Evolutionary conservation across 2,329 filamentous ascomycete species (phyloP), one percentile per base, ranked within the genome.

Genomic region (Cladophialophora exuberans): DNA sequence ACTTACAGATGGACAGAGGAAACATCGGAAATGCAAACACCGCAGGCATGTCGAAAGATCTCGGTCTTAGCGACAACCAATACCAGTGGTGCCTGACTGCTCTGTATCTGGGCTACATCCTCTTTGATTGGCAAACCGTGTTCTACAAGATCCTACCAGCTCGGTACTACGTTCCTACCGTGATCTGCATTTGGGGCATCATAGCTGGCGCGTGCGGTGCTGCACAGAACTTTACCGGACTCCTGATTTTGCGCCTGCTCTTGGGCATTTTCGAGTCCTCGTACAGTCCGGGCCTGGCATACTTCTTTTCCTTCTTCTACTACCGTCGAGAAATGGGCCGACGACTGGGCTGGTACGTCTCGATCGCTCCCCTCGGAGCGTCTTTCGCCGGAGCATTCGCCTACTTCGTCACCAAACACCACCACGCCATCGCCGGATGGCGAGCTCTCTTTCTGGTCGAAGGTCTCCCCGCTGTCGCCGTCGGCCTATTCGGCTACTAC

Each of bases 391-490:
- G 85, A 2, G 84, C 83, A 3, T 73, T 87, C 4, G 84, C 84
- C 1, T 86, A 83, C 54, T 83, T 79, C 3, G 86, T 88, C 65
- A 83, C 83, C 9, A 80, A 81, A 22, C 82, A 84, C 10, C 75
- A 80, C 62, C 74, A 77, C 2, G 87, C 87, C 13, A 85, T 96
- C 44, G 87, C 89, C 0, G 84, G 88, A 3, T 96, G 90, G 90
- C 82, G 90, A 13, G 79, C 92, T 1, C 78, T 96, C 20, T 95
- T 96, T 66, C 79, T 96, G 4, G 63, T 93, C 10, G 90, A 96
- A 70, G 91, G 90, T 1, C 92, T 94, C 57, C 91, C 90, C 1
- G 90, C 87, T 20, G 81, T 94, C 36, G 60, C 95, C 6, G 82
- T 89, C 11, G 86, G 89, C 5, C 83, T 88, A 0, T 78, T 87